These are phyloP conservation scores for Xylaria flabelliformis DNA, from an alignment of 495 filamentous ascomycete genomes.

Conservation along the genomic window DNA sequence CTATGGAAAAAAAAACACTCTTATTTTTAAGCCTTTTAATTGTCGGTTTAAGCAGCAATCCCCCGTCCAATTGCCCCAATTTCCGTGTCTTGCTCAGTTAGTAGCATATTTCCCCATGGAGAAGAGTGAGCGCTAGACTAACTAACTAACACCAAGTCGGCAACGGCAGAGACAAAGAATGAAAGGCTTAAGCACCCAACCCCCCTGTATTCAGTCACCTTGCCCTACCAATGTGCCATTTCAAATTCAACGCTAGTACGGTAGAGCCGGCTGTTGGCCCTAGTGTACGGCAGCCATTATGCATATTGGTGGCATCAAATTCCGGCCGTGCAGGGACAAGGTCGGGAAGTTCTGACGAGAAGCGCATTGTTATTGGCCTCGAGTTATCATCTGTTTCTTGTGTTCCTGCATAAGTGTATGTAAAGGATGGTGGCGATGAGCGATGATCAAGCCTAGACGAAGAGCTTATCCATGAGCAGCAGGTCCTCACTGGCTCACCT, in stretches of 20 bases:
- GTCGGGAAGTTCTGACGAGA: not conserved
- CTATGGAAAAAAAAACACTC: not conserved
- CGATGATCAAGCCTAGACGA: not conserved
- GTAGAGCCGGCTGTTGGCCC: conserved; percentile 1
- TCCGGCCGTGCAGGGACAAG: not conserved
- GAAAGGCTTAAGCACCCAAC: conserved; percentile 10
- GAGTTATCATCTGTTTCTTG: not conserved
- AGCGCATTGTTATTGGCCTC: conserved; percentile 20
- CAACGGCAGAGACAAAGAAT: conserved; percentile 3
- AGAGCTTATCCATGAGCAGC: conserved; percentile 13
- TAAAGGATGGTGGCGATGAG: not conserved
- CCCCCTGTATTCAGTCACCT: conserved; percentile 2
- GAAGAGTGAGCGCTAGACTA: not conserved
- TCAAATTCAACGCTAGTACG: not conserved
- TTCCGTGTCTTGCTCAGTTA: not conserved
- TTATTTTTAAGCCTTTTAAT: too few species aligned
- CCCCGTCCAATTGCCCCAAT: not conserved
- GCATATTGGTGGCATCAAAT: not conserved
- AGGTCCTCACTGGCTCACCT: not conserved
- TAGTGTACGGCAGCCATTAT: not conserved
- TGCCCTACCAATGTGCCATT: not conserved
- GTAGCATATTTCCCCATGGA: not conserved
- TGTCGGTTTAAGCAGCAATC: too few species aligned
- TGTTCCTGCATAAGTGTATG: conserved; percentile 23
- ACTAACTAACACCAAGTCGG: not conserved